phyloP scores from a whole-genome alignment of 176 grass and related monocot species.

The Phoenix roebelenii region DNA sequence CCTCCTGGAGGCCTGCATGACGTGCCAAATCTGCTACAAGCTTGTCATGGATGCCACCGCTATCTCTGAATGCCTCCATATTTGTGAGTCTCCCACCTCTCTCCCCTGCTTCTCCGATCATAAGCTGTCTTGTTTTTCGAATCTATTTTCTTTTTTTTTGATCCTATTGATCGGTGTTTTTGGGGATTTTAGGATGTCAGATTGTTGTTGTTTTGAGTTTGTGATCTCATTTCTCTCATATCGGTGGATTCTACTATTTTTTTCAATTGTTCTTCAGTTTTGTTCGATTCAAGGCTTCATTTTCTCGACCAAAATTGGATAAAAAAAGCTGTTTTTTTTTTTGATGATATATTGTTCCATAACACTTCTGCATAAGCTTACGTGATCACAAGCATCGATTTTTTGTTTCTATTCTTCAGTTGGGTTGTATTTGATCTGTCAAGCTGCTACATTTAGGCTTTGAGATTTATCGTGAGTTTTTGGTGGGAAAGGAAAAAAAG shows the following conservation, averaged over 20 bases:
- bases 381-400: no score
- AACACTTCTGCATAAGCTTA: no score
- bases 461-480: no score
- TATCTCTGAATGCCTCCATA: conserved; percentile 75
- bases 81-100: conserved; percentile 44
- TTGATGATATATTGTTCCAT: no score
- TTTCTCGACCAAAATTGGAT: no score
- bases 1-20: conserved; percentile 37
- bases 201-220: conserved; percentile 12
- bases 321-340: no score
- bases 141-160: not conserved
- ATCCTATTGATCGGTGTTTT: not conserved
- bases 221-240: not conserved
- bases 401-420: no score
- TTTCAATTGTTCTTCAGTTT: conserved; percentile 1
- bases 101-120: conserved; percentile 4
- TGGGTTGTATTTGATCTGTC: no score
- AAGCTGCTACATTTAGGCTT: no score
- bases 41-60: conserved; percentile 71
- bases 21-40: conserved; percentile 74
- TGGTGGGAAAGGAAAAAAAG: no score
- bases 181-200: conserved; percentile 17
- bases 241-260: conserved; percentile 1
- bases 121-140: not conserved
- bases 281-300: not conserved